A percentile compares a stretch with the other conserved stretches of the same genome.
phyloP scores from a whole-genome alignment of 352 stramenopile species.

The Phytophthora chlamydospora region DNA sequence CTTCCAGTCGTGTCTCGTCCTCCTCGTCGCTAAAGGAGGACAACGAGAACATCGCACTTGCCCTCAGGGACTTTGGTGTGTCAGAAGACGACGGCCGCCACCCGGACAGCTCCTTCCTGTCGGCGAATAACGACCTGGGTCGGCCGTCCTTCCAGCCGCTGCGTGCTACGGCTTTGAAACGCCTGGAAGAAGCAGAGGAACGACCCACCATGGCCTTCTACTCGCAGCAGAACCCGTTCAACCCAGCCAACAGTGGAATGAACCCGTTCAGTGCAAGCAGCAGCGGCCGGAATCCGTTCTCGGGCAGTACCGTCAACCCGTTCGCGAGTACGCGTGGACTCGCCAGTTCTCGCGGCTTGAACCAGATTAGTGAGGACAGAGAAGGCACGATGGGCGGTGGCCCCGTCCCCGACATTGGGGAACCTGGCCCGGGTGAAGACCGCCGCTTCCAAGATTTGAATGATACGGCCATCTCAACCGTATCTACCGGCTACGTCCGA shows the following conservation, averaged over 20 bases:
- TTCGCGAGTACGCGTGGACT: constrained; percentile 30
- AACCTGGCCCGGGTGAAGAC: constrained; percentile 15
- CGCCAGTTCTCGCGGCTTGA: constrained; percentile 40
- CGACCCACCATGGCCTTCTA: constrained; percentile 76
- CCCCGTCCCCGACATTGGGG: constrained; percentile 14
- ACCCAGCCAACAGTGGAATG: constrained; percentile 40
- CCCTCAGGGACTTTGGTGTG: constrained; percentile 79
- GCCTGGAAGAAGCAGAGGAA: constrained; percentile 80
- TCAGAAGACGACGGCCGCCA: constrained; percentile 36
- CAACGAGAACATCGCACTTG: constrained; percentile 78
- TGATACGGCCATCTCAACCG: constrained; percentile 66
- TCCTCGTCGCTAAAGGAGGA: constrained; percentile 66
- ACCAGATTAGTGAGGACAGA: constrained; percentile 57
- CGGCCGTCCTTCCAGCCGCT: constrained; percentile 73
- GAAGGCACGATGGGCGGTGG: constrained; percentile 40
- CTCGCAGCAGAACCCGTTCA: constrained; percentile 72
- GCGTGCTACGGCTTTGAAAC: constrained; percentile 76
- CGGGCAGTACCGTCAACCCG: constrained; percentile 21
- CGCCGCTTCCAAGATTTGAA: constrained; percentile 59
- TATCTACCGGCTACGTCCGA: constrained; percentile 85
- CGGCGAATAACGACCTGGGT: constrained; percentile 43
- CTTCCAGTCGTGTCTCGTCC: constrained; percentile 43
- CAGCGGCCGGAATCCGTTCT: constrained; percentile 20
- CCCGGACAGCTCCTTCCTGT: constrained; percentile 48
- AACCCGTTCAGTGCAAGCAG: constrained; percentile 26